A percentile compares a stretch with the other conserved stretches of the same genome.
Conservation (phyloP, 1,284 basidiomycete genomes). For the Apiotrichum sp. region DNA sequence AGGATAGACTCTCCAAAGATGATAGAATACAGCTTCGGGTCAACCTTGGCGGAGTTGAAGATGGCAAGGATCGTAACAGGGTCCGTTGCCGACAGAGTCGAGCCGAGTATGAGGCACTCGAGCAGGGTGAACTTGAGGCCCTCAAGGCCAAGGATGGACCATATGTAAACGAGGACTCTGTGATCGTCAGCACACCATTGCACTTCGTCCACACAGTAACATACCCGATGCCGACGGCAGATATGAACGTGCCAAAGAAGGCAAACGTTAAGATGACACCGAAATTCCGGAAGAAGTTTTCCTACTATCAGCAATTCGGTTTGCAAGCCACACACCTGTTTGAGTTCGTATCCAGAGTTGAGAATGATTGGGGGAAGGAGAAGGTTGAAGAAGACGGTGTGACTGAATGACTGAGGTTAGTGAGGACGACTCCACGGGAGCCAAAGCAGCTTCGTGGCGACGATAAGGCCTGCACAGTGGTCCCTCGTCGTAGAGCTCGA, state of each 20-base stretch:
- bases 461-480: too few relatives aligned
- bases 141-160: conserved; percentile 85
- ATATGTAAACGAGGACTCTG: conserved; percentile 85
- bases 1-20: conserved; percentile 97
- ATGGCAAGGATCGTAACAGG: conserved; percentile 98
- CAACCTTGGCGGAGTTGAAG: conserved; percentile 98
- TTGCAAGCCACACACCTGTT: conserved; percentile 58
- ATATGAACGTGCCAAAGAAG: conserved; percentile 93
- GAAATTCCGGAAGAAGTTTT: conserved; percentile 96
- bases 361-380: conserved; percentile 96
- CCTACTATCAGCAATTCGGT: conserved; percentile 51
- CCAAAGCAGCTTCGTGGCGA: too few relatives aligned
- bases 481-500: conserved; percentile 18
- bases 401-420: conserved; percentile 75
- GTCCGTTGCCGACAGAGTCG: conserved; percentile 93
- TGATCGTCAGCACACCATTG: neutral
- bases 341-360: conserved; percentile 95
- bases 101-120: conserved; percentile 94
- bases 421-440: neutral
- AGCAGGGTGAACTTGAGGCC: conserved; percentile 67
- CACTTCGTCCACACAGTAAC: conserved; percentile 8
- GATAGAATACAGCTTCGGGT: conserved; percentile 94
- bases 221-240: conserved; percentile 90
- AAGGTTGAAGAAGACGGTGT: conserved; percentile 96
- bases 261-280: conserved; percentile 95